phyloP scores from a whole-genome alignment of 345 rosid species.

The Moringa oleifera region DNA sequence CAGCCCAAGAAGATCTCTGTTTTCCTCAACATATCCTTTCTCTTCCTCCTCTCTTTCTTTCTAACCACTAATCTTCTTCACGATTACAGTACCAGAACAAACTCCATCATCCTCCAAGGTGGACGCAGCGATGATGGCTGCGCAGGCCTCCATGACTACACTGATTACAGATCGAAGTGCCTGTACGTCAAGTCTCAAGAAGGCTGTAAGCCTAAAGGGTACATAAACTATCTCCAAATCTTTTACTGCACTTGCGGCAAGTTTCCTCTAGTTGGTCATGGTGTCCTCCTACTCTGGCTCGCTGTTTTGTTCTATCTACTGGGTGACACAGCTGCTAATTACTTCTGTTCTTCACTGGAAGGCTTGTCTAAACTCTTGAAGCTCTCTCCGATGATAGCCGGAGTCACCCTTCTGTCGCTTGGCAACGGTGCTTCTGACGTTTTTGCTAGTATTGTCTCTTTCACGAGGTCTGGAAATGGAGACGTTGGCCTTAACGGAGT shows the following conservation, averaged over 20 bases:
- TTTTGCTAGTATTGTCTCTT: slow-evolving; percentile 77
- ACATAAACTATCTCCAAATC: slow-evolving; percentile 70
- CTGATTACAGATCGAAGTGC: slow-evolving; percentile 53
- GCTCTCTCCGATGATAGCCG: slow-evolving; percentile 83
- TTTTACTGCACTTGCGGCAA: slow-evolving; percentile 64
- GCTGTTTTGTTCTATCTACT: slow-evolving; percentile 63
- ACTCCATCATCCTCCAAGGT: slow-evolving; percentile 11
- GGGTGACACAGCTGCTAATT: slow-evolving; percentile 75
- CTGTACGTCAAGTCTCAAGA: slow-evolving; percentile 45
- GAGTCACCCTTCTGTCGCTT: slow-evolving; percentile 77
- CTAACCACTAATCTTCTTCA: slow-evolving; percentile 18
- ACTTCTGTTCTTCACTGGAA: slow-evolving; percentile 78
- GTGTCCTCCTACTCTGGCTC: slow-evolving; percentile 66
- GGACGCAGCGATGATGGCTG: slow-evolving; percentile 23
- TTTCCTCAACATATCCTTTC: slow-evolving; percentile 50
- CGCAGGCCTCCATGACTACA: slow-evolving; percentile 30
- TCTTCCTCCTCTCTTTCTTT: slow-evolving; percentile 36
- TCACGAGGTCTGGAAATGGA: slow-evolving; percentile 56
- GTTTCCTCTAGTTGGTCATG: slow-evolving; percentile 40
- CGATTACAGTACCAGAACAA: slow-evolving; percentile 8
- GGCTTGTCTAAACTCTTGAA: slow-evolving; percentile 61
- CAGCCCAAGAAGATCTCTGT: slow-evolving; percentile 27
- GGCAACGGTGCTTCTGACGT: slow-evolving; percentile 94
- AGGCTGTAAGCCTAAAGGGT: slow-evolving; percentile 68
- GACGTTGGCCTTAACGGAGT: slow-evolving; percentile 76